Conservation (phyloP, 2,329 filamentous ascomycete species). For the Neoarthrinium moseri region DNA sequence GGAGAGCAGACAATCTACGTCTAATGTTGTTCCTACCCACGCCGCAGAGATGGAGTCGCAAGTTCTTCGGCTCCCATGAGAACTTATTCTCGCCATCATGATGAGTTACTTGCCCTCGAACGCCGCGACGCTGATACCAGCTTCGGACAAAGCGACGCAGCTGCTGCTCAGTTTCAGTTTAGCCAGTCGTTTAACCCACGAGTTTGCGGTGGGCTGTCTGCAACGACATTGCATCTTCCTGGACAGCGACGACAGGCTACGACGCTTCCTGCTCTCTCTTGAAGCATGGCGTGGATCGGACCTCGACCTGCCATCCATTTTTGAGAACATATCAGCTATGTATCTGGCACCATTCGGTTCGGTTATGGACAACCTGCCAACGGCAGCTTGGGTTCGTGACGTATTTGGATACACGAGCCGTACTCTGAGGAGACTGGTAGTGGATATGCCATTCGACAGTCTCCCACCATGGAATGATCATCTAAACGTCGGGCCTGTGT, state of each 20-base stretch:
- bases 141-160: constrained; percentile 37
- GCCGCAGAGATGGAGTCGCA: constrained; percentile 7
- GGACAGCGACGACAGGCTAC: constrained; percentile 35
- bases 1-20: no score
- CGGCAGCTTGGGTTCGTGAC: constrained; percentile 37
- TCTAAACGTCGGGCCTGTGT: constrained; percentile 34
- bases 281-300: constrained; percentile 26
- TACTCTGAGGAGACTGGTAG: constrained; percentile 42
- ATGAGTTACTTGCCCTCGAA: constrained; percentile 10
- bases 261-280: constrained; percentile 28
- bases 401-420: constrained; percentile 39
- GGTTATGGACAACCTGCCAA: constrained; percentile 36
- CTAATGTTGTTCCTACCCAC: no score
- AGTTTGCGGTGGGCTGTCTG: constrained; percentile 39
- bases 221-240: constrained; percentile 44
- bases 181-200: constrained; percentile 40
- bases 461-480: constrained; percentile 41
- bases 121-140: constrained; percentile 26
- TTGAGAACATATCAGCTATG: constrained; percentile 33
- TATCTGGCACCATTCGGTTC: constrained; percentile 38
- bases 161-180: constrained; percentile 43
- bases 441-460: constrained; percentile 46
- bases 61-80: constrained; percentile 6
- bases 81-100: constrained; percentile 9
- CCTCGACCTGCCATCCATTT: constrained; percentile 20